Conservation (phyloP, 495 filamentous ascomycete species). For the Penicillium steckii region DNA sequence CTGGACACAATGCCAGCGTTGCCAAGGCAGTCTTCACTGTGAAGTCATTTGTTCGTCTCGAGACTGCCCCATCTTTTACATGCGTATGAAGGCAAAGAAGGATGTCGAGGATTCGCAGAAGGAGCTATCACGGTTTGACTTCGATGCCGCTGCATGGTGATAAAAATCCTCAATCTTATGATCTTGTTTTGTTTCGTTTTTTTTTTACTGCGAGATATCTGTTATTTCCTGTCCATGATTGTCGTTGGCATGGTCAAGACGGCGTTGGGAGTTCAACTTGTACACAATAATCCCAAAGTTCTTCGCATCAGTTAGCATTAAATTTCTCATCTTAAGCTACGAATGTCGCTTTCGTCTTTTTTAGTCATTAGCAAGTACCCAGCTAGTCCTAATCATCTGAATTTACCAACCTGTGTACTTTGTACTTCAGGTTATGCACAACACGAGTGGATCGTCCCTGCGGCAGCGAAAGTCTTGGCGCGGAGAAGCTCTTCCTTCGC, state of each 20-base stretch:
- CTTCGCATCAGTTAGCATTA: neutral
- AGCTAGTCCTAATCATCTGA: too few relatives aligned
- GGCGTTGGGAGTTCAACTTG: neutral
- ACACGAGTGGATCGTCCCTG: neutral
- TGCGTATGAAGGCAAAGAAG: conserved; percentile 99
- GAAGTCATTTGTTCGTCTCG: conserved; percentile 96
- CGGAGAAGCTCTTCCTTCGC: conserved; percentile 24
- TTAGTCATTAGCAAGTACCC: neutral
- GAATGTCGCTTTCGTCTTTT: neutral
- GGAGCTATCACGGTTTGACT: conserved; percentile 88
- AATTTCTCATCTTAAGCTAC: neutral
- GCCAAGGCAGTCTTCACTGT: conserved; percentile 94
- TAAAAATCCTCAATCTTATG: too few relatives aligned
- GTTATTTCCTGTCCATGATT: neutral
- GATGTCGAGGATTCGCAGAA: conserved; percentile 94
- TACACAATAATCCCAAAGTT: neutral
- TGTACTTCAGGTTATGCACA: neutral
- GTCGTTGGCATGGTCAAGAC: neutral
- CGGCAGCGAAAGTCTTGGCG: conserved; percentile 17
- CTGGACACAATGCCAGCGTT: conserved; percentile 98
- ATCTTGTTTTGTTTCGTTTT: conserved; percentile 8
- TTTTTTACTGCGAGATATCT: neutral
- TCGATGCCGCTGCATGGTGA: conserved; percentile 65
- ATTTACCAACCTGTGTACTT: too few relatives aligned
- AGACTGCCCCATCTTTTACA: conserved; percentile 99